These are phyloP conservation scores for Solanum tarapatanum DNA, from an alignment of 257 asterid genomes.

Conservation along the genomic window DNA sequence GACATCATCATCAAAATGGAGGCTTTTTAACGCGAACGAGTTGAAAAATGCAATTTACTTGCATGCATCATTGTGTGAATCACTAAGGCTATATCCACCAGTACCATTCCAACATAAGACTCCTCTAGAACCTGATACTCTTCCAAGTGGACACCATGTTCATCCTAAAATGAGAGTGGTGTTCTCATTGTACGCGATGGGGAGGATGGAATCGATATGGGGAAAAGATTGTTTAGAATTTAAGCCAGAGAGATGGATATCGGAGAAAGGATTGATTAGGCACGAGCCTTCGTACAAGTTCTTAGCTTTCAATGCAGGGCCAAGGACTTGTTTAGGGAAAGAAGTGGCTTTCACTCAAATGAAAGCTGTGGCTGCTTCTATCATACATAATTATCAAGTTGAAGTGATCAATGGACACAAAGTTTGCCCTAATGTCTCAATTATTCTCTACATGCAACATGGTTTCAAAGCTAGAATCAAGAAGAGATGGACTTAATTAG, in stretches of 20 bases:
- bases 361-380: constrained; percentile 36
- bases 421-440: constrained; percentile 33
- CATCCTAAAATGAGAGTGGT: constrained; percentile 31
- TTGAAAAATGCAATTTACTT: constrained; percentile 22
- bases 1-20: not conserved
- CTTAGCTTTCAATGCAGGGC: constrained; percentile 59
- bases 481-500: constrained; percentile 16
- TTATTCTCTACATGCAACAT: constrained; percentile 44
- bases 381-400: constrained; percentile 29
- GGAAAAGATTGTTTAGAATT: constrained; percentile 41
- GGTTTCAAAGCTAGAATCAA: constrained; percentile 39
- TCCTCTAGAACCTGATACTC: constrained; percentile 19
- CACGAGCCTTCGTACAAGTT: constrained; percentile 52
- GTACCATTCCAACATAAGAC: constrained; percentile 58
- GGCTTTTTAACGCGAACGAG: constrained; percentile 17
- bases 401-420: constrained; percentile 25
- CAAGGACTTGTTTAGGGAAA: constrained; percentile 56
- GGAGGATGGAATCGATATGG: constrained; percentile 43
- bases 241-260: constrained; percentile 57
- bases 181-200: constrained; percentile 52
- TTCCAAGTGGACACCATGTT: constrained; percentile 52
- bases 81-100: constrained; percentile 45
- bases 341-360: constrained; percentile 45
- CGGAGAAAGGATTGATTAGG: constrained; percentile 19
- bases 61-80: constrained; percentile 46